These are phyloP conservation scores for Aspergillus leporis DNA, from an alignment of 495 filamentous ascomycete species.

Conservation along the genomic window DNA sequence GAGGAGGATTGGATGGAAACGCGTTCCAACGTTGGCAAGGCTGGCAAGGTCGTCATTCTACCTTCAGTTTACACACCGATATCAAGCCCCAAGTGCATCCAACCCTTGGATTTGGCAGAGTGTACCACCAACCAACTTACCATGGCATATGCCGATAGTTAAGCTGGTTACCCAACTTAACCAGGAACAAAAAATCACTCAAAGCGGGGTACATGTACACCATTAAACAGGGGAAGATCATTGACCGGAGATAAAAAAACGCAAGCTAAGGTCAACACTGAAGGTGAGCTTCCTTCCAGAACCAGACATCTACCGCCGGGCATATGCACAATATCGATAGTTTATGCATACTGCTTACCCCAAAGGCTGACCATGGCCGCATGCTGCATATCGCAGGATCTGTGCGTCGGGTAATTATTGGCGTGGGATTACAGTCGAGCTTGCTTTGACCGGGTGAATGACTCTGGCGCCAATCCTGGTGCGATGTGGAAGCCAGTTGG, in stretches of 20 bases:
- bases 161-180: neutral
- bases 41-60: neutral
- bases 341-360: neutral
- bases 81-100: too few species aligned
- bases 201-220: neutral
- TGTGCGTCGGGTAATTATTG: conserved; percentile 3
- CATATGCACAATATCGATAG: neutral
- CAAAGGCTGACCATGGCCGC: neutral
- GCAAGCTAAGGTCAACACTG: neutral
- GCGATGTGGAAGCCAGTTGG: neutral
- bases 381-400: neutral
- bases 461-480: neutral
- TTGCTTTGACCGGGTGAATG: neutral
- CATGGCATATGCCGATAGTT: neutral
- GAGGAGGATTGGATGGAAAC: neutral
- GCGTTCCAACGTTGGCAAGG: neutral
- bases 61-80: too few species aligned
- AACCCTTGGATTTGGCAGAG: too few species aligned
- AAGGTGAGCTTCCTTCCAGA: neutral
- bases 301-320: conserved; percentile 1
- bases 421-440: neutral
- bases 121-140: too few species aligned
- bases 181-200: neutral
- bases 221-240: neutral
- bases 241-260: neutral